Evolutionary conservation across 2,329 filamentous ascomycete species (phyloP), one percentile per base, ranked within the genome.

Genomic region (Endocalyx cinctus): DNA sequence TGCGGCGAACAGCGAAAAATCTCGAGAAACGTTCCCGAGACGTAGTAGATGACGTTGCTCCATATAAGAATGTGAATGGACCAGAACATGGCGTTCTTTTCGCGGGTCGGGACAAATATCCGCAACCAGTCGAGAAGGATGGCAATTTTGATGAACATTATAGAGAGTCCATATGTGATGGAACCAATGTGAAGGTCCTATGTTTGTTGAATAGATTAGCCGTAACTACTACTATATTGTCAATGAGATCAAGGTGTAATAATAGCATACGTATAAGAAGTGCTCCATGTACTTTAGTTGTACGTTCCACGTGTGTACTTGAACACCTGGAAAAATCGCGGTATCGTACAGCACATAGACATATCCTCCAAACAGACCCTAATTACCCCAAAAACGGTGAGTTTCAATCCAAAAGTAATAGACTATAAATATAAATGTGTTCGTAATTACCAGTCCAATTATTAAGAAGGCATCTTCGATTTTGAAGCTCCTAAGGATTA

Each of bases 21-120:
- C 23, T 45, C 39, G 25, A 42, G 38, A 11, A 45, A 40, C 14
- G 42, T 45, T 17, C 39, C 39, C 6, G 39, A 34, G 10, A 43
- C 25, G 26, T 45, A 45, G 18, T 43, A 43, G 7, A 43, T 17
- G 5, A 30, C 22, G 19, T 39, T 36, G 10, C 17, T 13, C 33
- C 25, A 34, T 2, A 36, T 28, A 2, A 39, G 10, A 4, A 18
- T 12, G 13, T 33, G 34, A n/a, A 25, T 12, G 5, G 19, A 18
- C 39, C 39, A 42, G 28, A 34, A 39, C 5, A 37, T 22, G 15
- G 19, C n/a, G 20, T 39, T 39, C 16, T 34, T 27, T 7, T 23
- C 14, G 4, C 33, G 27, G 5, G 17, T n/a, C 4, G 39, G 39
- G 3, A 29, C 31, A 25, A 42, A 42, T 10, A 39, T 34, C 6